These are phyloP conservation scores for Alternaria atra DNA, from an alignment of 2,329 filamentous ascomycete genomes.

Conservation along the genomic window DNA sequence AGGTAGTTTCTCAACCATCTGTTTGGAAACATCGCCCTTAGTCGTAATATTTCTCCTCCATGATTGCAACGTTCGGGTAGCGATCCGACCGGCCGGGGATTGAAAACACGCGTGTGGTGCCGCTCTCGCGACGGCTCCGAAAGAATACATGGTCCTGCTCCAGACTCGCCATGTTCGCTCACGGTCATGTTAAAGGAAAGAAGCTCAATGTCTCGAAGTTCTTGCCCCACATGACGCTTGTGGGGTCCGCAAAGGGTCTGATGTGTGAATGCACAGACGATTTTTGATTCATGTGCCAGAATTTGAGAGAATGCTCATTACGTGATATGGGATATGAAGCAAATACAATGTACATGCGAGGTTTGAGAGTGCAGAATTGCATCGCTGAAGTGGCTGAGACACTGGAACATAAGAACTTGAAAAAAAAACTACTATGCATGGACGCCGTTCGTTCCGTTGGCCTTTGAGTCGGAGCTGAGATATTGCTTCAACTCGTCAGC, in stretches of 20 bases:
- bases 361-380: neutral
- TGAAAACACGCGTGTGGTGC: conserved; percentile 4
- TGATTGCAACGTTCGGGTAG: conserved; percentile 17
- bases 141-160: conserved; percentile 26
- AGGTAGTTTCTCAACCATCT: conserved; percentile 64
- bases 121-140: conserved; percentile 15
- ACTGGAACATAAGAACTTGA: neutral
- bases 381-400: neutral
- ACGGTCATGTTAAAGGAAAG: conserved; percentile 21
- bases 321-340: neutral
- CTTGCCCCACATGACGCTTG: conserved; percentile 41
- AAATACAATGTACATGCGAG: conserved; percentile 4
- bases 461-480: conserved; percentile 20
- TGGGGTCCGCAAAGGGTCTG: conserved; percentile 31
- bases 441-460: conserved; percentile 22
- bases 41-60: conserved; percentile 53
- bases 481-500: conserved; percentile 38
- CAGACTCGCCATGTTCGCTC: conserved; percentile 5
- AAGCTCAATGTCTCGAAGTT: conserved; percentile 9
- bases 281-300: neutral
- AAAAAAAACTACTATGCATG: conserved; percentile 1
- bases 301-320: neutral
- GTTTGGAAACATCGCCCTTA: conserved; percentile 44
- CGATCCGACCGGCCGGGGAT: conserved; percentile 2
- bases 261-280: conserved; percentile 23